Conservation (phyloP, 768 basidiomycete species). For the Lentinula raphanica region DNA sequence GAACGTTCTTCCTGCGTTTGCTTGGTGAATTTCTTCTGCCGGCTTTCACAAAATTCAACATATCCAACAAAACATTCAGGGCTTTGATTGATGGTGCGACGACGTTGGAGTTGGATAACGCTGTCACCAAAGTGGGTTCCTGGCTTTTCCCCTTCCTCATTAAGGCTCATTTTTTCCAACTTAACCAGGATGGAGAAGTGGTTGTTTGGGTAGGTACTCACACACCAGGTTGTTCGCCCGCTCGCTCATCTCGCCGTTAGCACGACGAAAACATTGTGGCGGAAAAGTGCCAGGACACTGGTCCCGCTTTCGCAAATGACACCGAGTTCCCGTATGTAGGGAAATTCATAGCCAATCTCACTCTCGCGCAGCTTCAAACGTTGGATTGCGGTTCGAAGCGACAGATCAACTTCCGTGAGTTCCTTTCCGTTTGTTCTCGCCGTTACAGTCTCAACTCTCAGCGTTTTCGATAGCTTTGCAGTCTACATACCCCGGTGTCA, state of each 20-base stretch:
- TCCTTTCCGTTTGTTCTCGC: background rate
- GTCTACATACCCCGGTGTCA: conserved; percentile 59
- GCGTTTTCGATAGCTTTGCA: conserved; percentile 44
- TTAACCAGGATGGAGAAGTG: conserved; percentile 67
- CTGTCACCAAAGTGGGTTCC: conserved; percentile 55
- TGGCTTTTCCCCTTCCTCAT: background rate
- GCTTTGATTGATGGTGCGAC: conserved; percentile 71
- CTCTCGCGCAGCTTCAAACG: conserved; percentile 73
- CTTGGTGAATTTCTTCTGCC: conserved; percentile 45
- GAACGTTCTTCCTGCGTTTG: conserved; percentile 69
- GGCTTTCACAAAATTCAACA: background rate
- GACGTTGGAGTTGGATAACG: conserved; percentile 76
- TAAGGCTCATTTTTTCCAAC: conserved; percentile 7
- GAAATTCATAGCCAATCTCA: conserved; percentile 70
- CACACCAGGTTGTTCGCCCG: background rate
- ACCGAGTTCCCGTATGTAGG: conserved; percentile 72
- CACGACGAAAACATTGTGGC: conserved; percentile 66
- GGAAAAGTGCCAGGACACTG: conserved; percentile 66
- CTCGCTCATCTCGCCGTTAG: conserved; percentile 15
- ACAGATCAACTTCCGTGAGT: conserved; percentile 52
- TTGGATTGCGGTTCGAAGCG: conserved; percentile 76
- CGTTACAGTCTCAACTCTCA: background rate
- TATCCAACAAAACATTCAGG: conserved; percentile 33
- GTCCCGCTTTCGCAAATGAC: conserved; percentile 49
- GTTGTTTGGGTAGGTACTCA: conserved; percentile 46